A percentile compares a stretch with the other conserved stretches of the same genome.
phyloP scores from a whole-genome alignment of 1,284 basidiomycete genomes.

The Sanghuangporus weigelae region DNA sequence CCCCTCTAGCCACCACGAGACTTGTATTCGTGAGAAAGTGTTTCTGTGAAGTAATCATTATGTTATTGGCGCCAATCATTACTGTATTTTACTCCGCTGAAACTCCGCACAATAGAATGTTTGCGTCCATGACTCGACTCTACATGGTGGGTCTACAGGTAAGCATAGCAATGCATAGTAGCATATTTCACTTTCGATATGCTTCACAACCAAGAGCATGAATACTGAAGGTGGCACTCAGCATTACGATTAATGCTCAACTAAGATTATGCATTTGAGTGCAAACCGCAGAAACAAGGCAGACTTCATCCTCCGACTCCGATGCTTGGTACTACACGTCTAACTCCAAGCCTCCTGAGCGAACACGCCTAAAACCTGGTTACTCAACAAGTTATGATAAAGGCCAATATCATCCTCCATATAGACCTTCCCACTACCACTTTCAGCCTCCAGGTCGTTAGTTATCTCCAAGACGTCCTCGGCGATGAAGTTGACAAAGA shows the following conservation, averaged over 20 bases:
- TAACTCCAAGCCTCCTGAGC: slow-evolving; percentile 53
- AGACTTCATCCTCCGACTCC: background rate
- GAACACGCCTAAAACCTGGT: slow-evolving; percentile 52
- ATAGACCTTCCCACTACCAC: slow-evolving; percentile 30
- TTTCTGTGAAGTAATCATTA: background rate
- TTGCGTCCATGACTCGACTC: no score
- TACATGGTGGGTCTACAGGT: no score
- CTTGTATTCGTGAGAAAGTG: background rate
- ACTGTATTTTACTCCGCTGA: no score
- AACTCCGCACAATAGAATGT: no score
- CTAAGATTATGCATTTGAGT: no score
- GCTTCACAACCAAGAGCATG: no score
- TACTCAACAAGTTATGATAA: slow-evolving; percentile 48
- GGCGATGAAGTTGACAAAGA: slow-evolving; percentile 67
- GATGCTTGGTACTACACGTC: no score
- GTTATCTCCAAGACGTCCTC: slow-evolving; percentile 45
- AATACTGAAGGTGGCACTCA: no score
- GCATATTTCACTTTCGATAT: no score
- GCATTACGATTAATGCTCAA: no score
- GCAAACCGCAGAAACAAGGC: background rate
- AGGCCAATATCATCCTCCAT: slow-evolving; percentile 42
- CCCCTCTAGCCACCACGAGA: background rate
- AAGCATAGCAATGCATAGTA: no score
- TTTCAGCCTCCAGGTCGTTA: slow-evolving; percentile 45
- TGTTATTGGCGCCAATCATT: no score